Evolutionary conservation across 1,139 yeast genomes (phyloP).

Genomic region (Waltiozyma sp.): DNA sequence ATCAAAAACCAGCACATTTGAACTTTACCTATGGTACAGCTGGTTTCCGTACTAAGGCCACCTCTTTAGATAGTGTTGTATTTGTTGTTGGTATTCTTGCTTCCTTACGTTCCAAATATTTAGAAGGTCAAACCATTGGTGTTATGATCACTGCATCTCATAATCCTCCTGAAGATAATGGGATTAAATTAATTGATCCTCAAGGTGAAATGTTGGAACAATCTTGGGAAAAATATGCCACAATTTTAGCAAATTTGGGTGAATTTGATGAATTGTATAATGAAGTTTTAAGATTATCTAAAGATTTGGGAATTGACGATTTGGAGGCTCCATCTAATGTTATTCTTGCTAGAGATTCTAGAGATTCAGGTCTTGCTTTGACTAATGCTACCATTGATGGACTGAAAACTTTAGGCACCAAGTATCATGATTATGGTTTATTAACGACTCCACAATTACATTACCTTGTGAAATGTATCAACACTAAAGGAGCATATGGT

Average conservation of each 20-base stretch:
- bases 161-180: conserved; percentile 90
- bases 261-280: conserved; percentile 23
- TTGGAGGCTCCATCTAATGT: conserved; percentile 26
- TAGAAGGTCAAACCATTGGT: conserved; percentile 64
- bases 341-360: conserved; percentile 58
- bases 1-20: conserved; percentile 35
- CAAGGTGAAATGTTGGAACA: conserved; percentile 84
- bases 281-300: conserved; percentile 23
- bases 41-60: conserved; percentile 80
- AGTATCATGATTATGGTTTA: conserved; percentile 48
- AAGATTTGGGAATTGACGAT: conserved; percentile 31
- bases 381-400: conserved; percentile 60
- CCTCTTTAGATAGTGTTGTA: conserved; percentile 66
- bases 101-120: conserved; percentile 60
- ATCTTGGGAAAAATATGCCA: conserved; percentile 78
- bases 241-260: conserved; percentile 63
- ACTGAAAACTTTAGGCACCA: conserved; percentile 35
- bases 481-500: conserved; percentile 43
- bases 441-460: conserved; percentile 94
- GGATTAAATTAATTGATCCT: conserved; percentile 94
- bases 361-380: conserved; percentile 69
- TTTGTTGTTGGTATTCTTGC: conserved; percentile 82
- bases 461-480: conserved; percentile 65
- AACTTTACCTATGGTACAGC: conserved; percentile 82
- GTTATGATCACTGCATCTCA: conserved; percentile 97